Evolutionary conservation across 257 asterid genomes (phyloP).

Genomic region (Catharanthus roseus): DNA sequence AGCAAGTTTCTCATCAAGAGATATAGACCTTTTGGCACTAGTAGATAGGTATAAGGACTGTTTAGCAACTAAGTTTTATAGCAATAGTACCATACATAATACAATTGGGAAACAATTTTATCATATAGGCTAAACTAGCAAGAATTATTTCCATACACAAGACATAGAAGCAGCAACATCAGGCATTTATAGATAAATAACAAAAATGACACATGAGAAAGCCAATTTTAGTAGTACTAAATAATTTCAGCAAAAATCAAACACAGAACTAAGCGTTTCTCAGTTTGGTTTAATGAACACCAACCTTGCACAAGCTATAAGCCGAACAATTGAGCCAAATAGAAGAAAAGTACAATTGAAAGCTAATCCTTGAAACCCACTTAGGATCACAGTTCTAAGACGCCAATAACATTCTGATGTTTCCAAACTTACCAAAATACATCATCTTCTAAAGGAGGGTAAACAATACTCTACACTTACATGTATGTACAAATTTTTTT

Average conservation of each 20-base stretch:
- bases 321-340: slow-evolving; percentile 78
- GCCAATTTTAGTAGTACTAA: background rate
- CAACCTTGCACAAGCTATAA: slow-evolving; percentile 87
- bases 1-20: no score
- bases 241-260: background rate
- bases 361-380: slow-evolving; percentile 58
- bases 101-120: no score
- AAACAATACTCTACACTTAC: background rate
- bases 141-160: no score
- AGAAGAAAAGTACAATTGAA: slow-evolving; percentile 82
- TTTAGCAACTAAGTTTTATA: no score
- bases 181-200: no score
- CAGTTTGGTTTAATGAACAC: background rate
- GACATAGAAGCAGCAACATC: no score
- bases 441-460: background rate
- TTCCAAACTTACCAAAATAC: background rate
- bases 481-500: background rate
- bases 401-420: background rate
- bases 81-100: no score
- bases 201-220: no score
- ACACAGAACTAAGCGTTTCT: background rate
- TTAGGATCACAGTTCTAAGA: no score
- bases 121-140: no score
- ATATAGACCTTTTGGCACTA: no score
- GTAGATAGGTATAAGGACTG: no score